Conservation (phyloP, 768 basidiomycete genomes). For the Trametes cingulata region DNA sequence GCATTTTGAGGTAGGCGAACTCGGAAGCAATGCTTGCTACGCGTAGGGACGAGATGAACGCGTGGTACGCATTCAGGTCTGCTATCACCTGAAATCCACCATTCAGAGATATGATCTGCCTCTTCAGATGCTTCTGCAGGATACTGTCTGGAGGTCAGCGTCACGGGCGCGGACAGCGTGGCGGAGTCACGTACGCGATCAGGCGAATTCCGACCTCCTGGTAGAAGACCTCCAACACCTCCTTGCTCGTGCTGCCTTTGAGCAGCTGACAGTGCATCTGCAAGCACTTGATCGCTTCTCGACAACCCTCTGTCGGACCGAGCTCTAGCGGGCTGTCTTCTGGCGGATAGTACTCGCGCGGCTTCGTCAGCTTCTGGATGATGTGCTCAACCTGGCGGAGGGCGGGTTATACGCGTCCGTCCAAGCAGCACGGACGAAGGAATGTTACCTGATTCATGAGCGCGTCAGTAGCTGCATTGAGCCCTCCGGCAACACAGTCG, state of each 20-base stretch:
- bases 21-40: constrained; percentile 82
- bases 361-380: constrained; percentile 76
- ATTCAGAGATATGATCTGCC: constrained; percentile 91
- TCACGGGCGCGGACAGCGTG: background rate
- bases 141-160: constrained; percentile 52
- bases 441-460: constrained; percentile 84
- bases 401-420: background rate
- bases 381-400: constrained; percentile 83
- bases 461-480: constrained; percentile 95
- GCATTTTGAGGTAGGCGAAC: constrained; percentile 94
- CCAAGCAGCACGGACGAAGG: background rate
- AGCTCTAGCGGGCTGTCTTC: constrained; percentile 81
- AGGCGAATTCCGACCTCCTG: constrained; percentile 91
- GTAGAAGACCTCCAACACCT: constrained; percentile 97
- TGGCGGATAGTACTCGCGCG: constrained; percentile 88
- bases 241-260: constrained; percentile 91
- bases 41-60: constrained; percentile 82
- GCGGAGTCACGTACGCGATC: constrained; percentile 27
- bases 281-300: constrained; percentile 86
- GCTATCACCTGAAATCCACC: constrained; percentile 97
- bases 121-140: constrained; percentile 93
- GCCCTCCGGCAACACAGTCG: constrained; percentile 88
- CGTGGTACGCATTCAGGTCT: constrained; percentile 91
- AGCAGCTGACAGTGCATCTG: constrained; percentile 90
- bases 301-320: constrained; percentile 83